A percentile compares a stretch with the other conserved stretches of the same genome.
phyloP scores from a whole-genome alignment of 164 flowering plant species.

The Nymphaea thermarum region DNA sequence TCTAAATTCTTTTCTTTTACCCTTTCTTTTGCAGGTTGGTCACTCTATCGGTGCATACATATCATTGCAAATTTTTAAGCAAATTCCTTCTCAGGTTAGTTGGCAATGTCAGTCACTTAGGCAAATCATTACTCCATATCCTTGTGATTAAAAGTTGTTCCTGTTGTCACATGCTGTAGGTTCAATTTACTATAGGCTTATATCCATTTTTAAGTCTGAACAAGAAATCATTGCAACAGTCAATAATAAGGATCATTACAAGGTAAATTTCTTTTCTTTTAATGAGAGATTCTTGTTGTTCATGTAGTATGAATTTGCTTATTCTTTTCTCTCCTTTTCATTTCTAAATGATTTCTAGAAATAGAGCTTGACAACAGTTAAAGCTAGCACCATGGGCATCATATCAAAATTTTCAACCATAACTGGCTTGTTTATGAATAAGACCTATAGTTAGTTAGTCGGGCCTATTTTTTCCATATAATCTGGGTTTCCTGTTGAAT shows the following conservation, averaged over 20 bases:
- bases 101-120: background rate
- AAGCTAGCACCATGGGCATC: too few species aligned
- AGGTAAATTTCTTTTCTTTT: slow-evolving; percentile 25
- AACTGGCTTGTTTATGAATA: too few species aligned
- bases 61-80: slow-evolving; percentile 52
- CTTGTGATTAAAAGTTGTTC: background rate
- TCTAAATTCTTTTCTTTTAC: background rate
- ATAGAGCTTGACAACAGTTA: too few species aligned
- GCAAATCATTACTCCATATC: slow-evolving; percentile 1
- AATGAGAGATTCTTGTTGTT: too few species aligned
- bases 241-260: slow-evolving; percentile 41
- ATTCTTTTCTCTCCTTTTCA: too few species aligned
- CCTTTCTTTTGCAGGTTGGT: slow-evolving; percentile 48
- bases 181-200: slow-evolving; percentile 47
- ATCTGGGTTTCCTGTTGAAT: too few species aligned
- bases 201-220: slow-evolving; percentile 78
- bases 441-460: too few species aligned
- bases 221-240: slow-evolving; percentile 38
- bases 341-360: too few species aligned
- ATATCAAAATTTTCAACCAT: too few species aligned
- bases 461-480: too few species aligned
- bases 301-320: too few species aligned
- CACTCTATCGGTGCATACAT: slow-evolving; percentile 94
- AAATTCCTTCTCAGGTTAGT: slow-evolving; percentile 48
- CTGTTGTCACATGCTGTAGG: slow-evolving; percentile 26